phyloP scores from a whole-genome alignment of 208 protist species.

The Acanthamoeba castellanii region DNA sequence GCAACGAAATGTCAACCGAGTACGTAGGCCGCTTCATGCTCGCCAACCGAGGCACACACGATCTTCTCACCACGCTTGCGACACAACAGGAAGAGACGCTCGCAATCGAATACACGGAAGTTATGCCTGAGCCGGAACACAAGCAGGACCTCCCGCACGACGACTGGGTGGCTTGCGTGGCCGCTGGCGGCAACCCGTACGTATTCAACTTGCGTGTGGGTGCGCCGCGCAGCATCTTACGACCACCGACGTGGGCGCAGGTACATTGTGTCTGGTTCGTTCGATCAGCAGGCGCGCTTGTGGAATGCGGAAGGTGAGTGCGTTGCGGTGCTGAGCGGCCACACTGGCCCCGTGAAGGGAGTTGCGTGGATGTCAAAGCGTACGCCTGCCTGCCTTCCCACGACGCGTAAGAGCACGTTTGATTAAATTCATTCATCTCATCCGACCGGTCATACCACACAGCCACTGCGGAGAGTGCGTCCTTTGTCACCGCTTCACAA shows the following conservation, averaged over 20 bases:
- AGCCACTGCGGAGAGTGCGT: neutral
- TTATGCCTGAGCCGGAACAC: constrained; percentile 9
- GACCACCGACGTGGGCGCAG: neutral
- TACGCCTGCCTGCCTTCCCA: neutral
- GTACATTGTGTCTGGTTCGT: constrained; percentile 51
- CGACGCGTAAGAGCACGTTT: neutral
- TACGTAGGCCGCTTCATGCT: neutral
- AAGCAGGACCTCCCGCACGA: constrained; percentile 39
- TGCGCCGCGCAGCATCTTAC: neutral
- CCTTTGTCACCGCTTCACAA: constrained; percentile 38
- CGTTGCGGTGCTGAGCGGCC: neutral
- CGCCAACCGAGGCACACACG: neutral
- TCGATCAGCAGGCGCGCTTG: constrained; percentile 5
- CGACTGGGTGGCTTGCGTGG: constrained; percentile 59
- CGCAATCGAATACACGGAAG: constrained; percentile 39
- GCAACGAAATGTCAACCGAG: constrained; percentile 52
- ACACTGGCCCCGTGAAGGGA: neutral
- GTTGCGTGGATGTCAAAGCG: constrained; percentile 15
- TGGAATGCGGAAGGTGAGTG: neutral
- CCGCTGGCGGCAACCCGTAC: constrained; percentile 4
- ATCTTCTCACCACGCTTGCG: neutral
- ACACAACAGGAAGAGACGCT: constrained; percentile 41
- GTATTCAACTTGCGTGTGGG: neutral
- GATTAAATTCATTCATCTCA: neutral
- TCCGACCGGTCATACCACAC: too few species aligned